phyloP scores from a whole-genome alignment of 2,329 filamentous ascomycete genomes.

The Conoideocrella luteorostrata region DNA sequence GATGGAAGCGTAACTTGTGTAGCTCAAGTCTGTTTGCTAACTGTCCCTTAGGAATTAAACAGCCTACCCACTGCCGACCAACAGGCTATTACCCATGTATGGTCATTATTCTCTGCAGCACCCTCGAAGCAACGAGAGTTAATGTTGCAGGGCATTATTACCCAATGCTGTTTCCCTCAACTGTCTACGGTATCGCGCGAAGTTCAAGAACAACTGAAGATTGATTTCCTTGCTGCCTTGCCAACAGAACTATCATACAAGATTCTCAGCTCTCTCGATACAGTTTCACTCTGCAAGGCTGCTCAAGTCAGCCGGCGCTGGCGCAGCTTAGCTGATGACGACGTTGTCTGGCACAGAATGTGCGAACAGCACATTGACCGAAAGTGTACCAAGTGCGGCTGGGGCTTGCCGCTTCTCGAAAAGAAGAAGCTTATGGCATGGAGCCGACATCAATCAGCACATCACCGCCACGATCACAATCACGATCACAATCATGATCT shows the following conservation, averaged over 20 bases:
- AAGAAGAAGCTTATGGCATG: conserved; percentile 81
- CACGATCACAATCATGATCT: conserved; percentile 10
- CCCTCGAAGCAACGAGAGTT: conserved; percentile 89
- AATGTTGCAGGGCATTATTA: conserved; percentile 93
- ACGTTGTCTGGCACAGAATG: conserved; percentile 96
- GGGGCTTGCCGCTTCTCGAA: conserved; percentile 86
- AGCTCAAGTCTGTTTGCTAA: conserved; percentile 6
- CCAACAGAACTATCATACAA: conserved; percentile 89
- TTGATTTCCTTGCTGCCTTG: conserved; percentile 87
- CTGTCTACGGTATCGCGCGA: conserved; percentile 87
- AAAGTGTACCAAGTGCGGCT: conserved; percentile 92
- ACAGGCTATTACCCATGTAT: conserved; percentile 93
- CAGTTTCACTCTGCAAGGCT: conserved; percentile 88
- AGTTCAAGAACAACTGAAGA: conserved; percentile 91
- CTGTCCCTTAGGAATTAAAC: conserved; percentile 62
- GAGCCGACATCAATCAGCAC: conserved; percentile 62
- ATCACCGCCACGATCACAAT: conserved; percentile 11
- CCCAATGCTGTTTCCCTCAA: conserved; percentile 96
- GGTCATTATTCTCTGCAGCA: conserved; percentile 94
- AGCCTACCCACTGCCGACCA: conserved; percentile 77
- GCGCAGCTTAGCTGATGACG: conserved; percentile 87
- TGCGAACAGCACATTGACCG: conserved; percentile 94
- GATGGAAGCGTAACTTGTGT: too few species aligned
- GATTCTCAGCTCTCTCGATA: conserved; percentile 88
- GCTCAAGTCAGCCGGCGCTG: conserved; percentile 88